A percentile compares a stretch with the other conserved stretches of the same genome.
Conservation (phyloP, 495 filamentous ascomycete genomes). For the Hypomontagnella submonticulosa region DNA sequence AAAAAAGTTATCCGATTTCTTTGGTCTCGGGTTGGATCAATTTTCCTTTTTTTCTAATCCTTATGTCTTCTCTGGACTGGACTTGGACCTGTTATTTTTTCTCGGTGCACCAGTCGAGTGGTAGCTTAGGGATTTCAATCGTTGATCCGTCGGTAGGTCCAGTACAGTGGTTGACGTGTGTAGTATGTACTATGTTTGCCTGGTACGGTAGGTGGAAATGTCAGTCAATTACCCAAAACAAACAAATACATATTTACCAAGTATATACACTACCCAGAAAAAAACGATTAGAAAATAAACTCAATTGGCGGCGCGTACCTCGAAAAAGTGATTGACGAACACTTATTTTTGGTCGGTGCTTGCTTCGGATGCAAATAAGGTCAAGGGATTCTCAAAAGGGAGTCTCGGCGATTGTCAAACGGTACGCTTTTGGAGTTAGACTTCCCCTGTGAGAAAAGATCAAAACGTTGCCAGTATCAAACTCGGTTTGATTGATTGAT, state of each 20-base stretch:
- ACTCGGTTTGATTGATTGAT: slow-evolving; percentile 60
- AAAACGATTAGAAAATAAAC: slow-evolving; percentile 10
- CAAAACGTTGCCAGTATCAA: slow-evolving; percentile 53
- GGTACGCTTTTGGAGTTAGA: slow-evolving; percentile 53
- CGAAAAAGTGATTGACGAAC: slow-evolving; percentile 19
- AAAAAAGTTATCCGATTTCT: slow-evolving; percentile 24
- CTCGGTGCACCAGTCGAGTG: slow-evolving; percentile 39
- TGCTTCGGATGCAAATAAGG: slow-evolving; percentile 37
- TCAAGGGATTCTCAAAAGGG: slow-evolving; percentile 43
- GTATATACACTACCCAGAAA: not conserved
- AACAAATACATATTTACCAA: slow-evolving; percentile 2
- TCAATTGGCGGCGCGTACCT: slow-evolving; percentile 36
- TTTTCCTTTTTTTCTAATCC: slow-evolving; percentile 15
- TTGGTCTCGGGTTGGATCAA: slow-evolving; percentile 15
- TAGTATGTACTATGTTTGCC: slow-evolving; percentile 21
- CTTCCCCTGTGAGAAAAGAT: slow-evolving; percentile 58
- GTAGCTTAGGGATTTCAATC: slow-evolving; percentile 16
- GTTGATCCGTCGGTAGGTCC: slow-evolving; percentile 12
- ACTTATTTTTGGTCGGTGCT: slow-evolving; percentile 32
- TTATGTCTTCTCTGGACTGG: slow-evolving; percentile 50
- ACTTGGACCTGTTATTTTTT: slow-evolving; percentile 8
- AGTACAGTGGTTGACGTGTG: slow-evolving; percentile 14
- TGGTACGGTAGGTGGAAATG: slow-evolving; percentile 39
- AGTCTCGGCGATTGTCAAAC: slow-evolving; percentile 49
- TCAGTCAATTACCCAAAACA: slow-evolving; percentile 45